phyloP scores from a whole-genome alignment of 306 rosid genomes.

The Acmispon strigosus region DNA sequence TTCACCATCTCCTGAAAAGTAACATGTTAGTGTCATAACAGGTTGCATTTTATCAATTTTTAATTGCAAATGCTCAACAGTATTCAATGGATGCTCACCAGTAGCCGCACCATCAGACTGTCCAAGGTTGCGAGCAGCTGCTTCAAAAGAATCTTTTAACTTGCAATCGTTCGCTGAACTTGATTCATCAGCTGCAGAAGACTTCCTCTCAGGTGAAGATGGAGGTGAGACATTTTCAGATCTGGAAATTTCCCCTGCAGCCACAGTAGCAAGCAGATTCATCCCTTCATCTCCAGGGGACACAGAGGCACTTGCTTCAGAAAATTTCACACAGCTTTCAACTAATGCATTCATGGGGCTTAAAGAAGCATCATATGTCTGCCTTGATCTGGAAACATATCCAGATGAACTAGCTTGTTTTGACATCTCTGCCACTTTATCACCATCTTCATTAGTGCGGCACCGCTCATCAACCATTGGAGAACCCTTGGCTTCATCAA shows the following conservation, averaged over 20 bases:
- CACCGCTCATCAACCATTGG: constrained; percentile 39
- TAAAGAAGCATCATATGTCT: constrained; percentile 54
- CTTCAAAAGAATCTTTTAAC: constrained; percentile 32
- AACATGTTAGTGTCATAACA: background rate
- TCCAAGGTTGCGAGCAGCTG: constrained; percentile 12
- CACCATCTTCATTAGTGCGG: constrained; percentile 37
- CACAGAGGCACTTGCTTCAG: constrained; percentile 52
- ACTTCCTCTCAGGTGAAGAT: constrained; percentile 48
- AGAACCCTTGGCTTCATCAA: constrained; percentile 52
- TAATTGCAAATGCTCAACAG: constrained; percentile 11
- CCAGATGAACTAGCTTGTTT: constrained; percentile 44
- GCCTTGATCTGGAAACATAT: constrained; percentile 47
- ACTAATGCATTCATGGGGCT: constrained; percentile 74
- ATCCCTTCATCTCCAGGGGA: constrained; percentile 76
- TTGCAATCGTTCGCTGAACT: constrained; percentile 37
- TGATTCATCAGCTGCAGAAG: constrained; percentile 37
- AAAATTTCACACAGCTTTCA: constrained; percentile 75
- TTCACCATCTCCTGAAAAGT: constrained; percentile 30
- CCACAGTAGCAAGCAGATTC: constrained; percentile 85
- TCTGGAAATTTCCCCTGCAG: constrained; percentile 75
- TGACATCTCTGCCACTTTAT: constrained; percentile 31
- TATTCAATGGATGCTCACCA: constrained; percentile 18
- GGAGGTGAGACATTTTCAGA: constrained; percentile 52
- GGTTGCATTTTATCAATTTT: constrained; percentile 20
- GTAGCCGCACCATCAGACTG: constrained; percentile 27